A percentile compares a stretch with the other conserved stretches of the same genome.
Evolutionary conservation across 495 filamentous ascomycete species (phyloP).

Genomic region (Daldinia loculata): DNA sequence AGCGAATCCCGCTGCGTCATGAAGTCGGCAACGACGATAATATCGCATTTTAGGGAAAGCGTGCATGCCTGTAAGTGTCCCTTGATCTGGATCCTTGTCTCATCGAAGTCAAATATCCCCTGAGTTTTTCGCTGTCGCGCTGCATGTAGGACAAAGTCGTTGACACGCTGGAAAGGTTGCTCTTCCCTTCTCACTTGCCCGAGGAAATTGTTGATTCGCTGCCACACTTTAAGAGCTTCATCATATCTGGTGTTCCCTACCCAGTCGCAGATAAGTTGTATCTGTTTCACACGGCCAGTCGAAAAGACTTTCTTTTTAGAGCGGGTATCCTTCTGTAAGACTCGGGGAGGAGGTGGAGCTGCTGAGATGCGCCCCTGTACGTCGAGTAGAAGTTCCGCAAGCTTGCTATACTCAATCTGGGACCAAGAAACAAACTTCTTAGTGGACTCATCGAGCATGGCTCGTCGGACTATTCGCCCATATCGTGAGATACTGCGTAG

Average conservation of each 20-base stretch:
- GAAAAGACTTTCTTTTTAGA: slow-evolving; percentile 1
- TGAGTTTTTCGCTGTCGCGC: slow-evolving; percentile 50
- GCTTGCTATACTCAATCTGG: slow-evolving; percentile 58
- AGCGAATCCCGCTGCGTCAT: slow-evolving; percentile 46
- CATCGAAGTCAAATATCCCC: slow-evolving; percentile 54
- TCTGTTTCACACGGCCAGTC: slow-evolving; percentile 30
- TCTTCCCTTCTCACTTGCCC: slow-evolving; percentile 60
- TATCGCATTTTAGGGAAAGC: slow-evolving; percentile 64
- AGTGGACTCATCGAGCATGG: slow-evolving; percentile 70
- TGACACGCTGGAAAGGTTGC: slow-evolving; percentile 68
- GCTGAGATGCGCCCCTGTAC: slow-evolving; percentile 34
- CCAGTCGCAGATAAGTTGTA: slow-evolving; percentile 41
- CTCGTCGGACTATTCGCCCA: slow-evolving; percentile 69
- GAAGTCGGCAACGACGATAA: slow-evolving; percentile 65
- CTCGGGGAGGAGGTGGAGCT: background rate
- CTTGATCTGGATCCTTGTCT: slow-evolving; percentile 58
- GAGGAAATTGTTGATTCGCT: slow-evolving; percentile 54
- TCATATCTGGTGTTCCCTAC: slow-evolving; percentile 50
- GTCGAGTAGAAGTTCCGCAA: slow-evolving; percentile 48
- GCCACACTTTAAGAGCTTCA: slow-evolving; percentile 51
- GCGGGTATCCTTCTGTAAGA: background rate
- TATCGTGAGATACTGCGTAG: slow-evolving; percentile 72
- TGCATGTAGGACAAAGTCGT: slow-evolving; percentile 60
- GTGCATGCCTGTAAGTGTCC: slow-evolving; percentile 58
- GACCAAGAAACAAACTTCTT: slow-evolving; percentile 70